Evolutionary conservation across 441 rosid species (phyloP).

Genomic region (Populus hybrid): DNA sequence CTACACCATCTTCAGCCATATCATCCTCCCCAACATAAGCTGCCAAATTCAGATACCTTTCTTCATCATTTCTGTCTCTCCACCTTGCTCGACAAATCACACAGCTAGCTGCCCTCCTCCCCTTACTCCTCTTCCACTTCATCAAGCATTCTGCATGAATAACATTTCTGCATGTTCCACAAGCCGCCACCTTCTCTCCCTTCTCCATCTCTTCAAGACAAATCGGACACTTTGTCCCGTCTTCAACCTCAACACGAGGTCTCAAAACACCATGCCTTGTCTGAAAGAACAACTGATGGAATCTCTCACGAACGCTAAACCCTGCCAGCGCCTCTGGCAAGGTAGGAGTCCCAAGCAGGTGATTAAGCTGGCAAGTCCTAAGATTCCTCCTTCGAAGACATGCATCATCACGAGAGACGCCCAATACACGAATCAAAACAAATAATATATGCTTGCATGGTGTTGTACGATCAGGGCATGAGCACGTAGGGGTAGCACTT

Average conservation of each 20-base stretch:
- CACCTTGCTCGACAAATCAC: conserved; percentile 86
- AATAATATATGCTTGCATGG: conserved; percentile 87
- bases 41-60: conserved; percentile 65
- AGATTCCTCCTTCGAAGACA: conserved; percentile 62
- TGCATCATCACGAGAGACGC: conserved; percentile 55
- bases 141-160: conserved; percentile 73
- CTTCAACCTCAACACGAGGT: conserved; percentile 31
- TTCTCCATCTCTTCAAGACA: conserved; percentile 68
- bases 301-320: conserved; percentile 43
- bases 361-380: conserved; percentile 55
- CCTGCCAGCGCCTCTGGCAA: conserved; percentile 53
- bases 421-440: conserved; percentile 65
- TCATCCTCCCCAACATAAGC: conserved; percentile 40
- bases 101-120: conserved; percentile 62
- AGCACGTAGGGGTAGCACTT: conserved; percentile 56
- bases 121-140: conserved; percentile 73
- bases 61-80: conserved; percentile 37
- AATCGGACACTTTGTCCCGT: conserved; percentile 57
- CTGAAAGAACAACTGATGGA: conserved; percentile 52
- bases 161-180: conserved; percentile 62
- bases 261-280: conserved; percentile 1
- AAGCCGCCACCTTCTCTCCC: conserved; percentile 43
- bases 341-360: conserved; percentile 46
- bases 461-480: conserved; percentile 75
- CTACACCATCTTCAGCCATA: background rate